Base-by-base conservation (phyloP, 1,139 yeast genomes). In the Meyerozyma sp. region DNA sequence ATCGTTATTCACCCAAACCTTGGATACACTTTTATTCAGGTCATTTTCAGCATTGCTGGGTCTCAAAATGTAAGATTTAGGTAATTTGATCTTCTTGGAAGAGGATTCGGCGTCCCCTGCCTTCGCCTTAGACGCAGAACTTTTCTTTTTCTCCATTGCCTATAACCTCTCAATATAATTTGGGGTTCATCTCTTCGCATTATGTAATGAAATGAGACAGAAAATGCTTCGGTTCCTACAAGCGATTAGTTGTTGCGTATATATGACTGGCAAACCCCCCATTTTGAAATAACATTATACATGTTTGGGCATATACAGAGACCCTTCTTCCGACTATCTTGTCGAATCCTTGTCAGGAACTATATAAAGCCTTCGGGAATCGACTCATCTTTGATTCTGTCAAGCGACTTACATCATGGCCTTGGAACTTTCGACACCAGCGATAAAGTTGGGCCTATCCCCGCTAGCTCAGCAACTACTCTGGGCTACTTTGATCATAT, bases 11-110 rank as follows among this genome's bases (percentile, higher is more conserved):
- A 85, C 55, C 40, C 65, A 72, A 0, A 77, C 74, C 46, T 75
- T 76, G 23, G 74, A 61, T 20, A 60, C 54, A 14, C 68, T 53
- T 42, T 68, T 68, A 18, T 59, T 44, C 8, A 62, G 58, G 10
- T 8, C 5, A 5, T 52, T 46, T 8, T 49, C 49, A 0, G 62
- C 50, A 1, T 74, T 60, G 9, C 8, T 30, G 1, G 95, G 93
- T 46, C 95, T 68, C 2, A 80, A 76, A 14, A 86, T 81, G 55
- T 70, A 79, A 16, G 65, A 58, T 41, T 69, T 68, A 3, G 81
- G 81, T 1, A 70, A 39, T 52, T 76, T 77, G 26, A 70, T 43
- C 53, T 76, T 78, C 49, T 72, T 74, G n/a, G 65, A 53, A 0
- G 55, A 40, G 2, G 57, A 43, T 1, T 51, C 44, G 1, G 50